Conservation (phyloP, 163 green algal species). For the Scenedesmus sp. region DNA sequence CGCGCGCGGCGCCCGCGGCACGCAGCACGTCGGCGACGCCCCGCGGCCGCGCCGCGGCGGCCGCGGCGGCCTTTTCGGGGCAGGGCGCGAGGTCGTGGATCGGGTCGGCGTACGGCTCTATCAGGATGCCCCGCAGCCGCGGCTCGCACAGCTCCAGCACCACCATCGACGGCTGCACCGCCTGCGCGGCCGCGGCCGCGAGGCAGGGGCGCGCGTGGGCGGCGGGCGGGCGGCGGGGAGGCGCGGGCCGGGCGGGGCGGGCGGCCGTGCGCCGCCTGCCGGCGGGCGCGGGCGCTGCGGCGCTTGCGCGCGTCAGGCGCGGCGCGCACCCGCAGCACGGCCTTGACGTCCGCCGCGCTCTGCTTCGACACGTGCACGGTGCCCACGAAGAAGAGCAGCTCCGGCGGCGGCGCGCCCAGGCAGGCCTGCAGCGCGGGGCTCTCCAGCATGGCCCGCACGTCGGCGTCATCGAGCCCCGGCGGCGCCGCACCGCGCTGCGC, state of each 20-base stretch:
- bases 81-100: slow-evolving; percentile 28
- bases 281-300: neutral
- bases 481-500: neutral
- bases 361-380: slow-evolving; percentile 37
- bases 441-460: neutral
- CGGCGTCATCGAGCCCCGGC: neutral
- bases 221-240: too few species aligned
- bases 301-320: neutral
- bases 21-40: slow-evolving; percentile 9
- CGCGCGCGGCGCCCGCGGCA: slow-evolving; percentile 13
- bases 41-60: neutral
- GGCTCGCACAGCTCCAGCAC: slow-evolving; percentile 29
- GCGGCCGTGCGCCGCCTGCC: too few species aligned
- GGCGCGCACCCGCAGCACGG: slow-evolving; percentile 8
- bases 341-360: slow-evolving; percentile 25
- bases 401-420: neutral
- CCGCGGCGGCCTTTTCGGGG: neutral
- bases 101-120: slow-evolving; percentile 15
- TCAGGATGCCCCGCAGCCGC: slow-evolving; percentile 14
- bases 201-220: too few species aligned
- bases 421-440: neutral
- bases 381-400: slow-evolving; percentile 22
- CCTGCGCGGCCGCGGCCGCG: too few species aligned
- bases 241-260: too few species aligned
- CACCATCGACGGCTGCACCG: neutral